Evolutionary conservation across 108 stramenopile genomes (phyloP).

Genomic region (Asterionellopsis glacialis): DNA sequence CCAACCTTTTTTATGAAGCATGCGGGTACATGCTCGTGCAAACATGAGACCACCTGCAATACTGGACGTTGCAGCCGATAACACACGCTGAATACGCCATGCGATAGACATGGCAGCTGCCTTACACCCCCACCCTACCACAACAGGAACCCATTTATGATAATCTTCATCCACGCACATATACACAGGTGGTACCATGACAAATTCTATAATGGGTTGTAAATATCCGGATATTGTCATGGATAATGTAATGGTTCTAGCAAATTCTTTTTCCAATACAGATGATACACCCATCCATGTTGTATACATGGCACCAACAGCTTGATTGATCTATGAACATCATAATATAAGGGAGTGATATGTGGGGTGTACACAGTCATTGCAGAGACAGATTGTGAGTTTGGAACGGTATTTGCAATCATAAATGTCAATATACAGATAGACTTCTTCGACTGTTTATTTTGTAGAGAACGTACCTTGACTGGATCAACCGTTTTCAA

Average conservation of each 20-base stretch:
- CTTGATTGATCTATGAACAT: conserved; percentile 50
- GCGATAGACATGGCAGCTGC: conserved; percentile 85
- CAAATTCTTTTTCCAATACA: conserved; percentile 87
- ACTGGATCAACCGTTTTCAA: conserved; percentile 85
- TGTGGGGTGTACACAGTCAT: no score
- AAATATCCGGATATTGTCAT: conserved; percentile 80
- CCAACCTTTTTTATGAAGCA: conserved; percentile 33
- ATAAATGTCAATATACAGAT: no score
- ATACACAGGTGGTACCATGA: conserved; percentile 59
- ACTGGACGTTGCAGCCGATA: conserved; percentile 84
- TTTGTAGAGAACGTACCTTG: conserved; percentile 37
- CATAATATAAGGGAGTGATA: no score
- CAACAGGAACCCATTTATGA: conserved; percentile 76
- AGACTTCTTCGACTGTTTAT: no score
- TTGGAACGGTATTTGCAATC: no score
- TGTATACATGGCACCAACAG: conserved; percentile 53
- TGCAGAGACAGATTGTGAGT: no score
- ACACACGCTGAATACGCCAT: conserved; percentile 84
- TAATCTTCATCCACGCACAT: conserved; percentile 75
- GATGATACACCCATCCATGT: conserved; percentile 89
- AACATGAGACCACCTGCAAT: conserved; percentile 87
- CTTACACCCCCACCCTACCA: conserved; percentile 56
- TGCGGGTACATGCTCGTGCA: conserved; percentile 49
- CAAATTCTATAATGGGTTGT: conserved; percentile 45
- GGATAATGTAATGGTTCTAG: conserved; percentile 79